A percentile compares a stretch with the other conserved stretches of the same genome.
Conservation (phyloP, 139 green algal species). For the Chlorella sp. region DNA sequence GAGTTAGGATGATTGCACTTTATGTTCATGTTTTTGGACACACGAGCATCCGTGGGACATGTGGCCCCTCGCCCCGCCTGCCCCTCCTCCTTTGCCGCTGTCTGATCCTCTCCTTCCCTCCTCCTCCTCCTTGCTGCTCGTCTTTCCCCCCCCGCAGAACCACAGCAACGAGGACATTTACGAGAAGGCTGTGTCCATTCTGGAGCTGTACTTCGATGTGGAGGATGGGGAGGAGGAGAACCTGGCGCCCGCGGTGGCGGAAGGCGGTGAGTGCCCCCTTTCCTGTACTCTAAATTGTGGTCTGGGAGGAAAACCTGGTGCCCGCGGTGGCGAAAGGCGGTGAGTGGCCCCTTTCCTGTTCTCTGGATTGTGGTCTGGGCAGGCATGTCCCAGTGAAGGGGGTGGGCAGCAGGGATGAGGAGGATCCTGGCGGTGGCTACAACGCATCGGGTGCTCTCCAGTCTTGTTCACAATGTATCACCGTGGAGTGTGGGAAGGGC, state of each 20-base stretch:
- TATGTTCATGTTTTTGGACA: no score
- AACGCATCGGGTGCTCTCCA: no score
- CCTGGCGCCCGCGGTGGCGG: constrained; percentile 77
- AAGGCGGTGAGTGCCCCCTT: constrained; percentile 20
- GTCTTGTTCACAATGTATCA: no score
- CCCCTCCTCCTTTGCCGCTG: neutral
- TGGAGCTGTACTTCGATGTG: constrained; percentile 96
- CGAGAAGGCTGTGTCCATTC: constrained; percentile 96
- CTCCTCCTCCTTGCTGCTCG: neutral
- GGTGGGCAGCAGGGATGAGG: no score
- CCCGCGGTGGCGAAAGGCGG: constrained; percentile 61
- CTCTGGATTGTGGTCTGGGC: neutral
- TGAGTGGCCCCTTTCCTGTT: neutral
- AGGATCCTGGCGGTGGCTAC: no score
- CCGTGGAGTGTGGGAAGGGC: neutral
- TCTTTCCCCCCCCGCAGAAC: constrained; percentile 56
- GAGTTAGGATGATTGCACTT: no score
- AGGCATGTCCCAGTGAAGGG: no score
- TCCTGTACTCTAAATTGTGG: neutral
- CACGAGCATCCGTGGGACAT: neutral
- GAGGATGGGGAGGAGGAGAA: constrained; percentile 98
- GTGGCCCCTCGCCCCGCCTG: neutral
- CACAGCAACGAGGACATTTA: constrained; percentile 98
- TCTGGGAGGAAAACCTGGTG: constrained; percentile 96
- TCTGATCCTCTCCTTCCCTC: neutral